Percentiles rank a stretch among this genome's conserved stretches.
Conservation (phyloP, 768 basidiomycete genomes). For the Russula sp. region DNA sequence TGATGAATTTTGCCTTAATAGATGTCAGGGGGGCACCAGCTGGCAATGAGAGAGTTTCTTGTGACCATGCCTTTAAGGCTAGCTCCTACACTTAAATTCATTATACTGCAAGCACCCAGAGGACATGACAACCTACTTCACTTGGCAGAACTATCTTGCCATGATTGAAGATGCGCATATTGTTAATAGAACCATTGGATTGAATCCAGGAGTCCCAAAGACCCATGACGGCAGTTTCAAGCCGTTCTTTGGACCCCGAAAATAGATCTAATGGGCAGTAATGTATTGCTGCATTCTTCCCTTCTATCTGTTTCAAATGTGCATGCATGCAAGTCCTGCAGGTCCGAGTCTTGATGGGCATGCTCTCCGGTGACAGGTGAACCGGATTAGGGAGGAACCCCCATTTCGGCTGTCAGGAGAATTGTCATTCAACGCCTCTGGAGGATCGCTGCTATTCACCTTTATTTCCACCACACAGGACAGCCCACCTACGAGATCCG, state of each 20-base stretch:
- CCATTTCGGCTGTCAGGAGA: slow-evolving; percentile 81
- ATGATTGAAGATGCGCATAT: slow-evolving; percentile 69
- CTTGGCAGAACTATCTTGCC: slow-evolving; percentile 55
- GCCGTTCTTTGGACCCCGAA: slow-evolving; percentile 57
- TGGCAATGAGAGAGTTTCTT: slow-evolving; percentile 3
- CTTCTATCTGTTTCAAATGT: slow-evolving; percentile 41
- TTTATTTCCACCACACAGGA: slow-evolving; percentile 86
- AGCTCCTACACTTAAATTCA: slow-evolving; percentile 8
- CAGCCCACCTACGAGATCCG: slow-evolving; percentile 65
- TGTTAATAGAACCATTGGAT: slow-evolving; percentile 66
- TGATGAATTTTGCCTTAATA: slow-evolving; percentile 47
- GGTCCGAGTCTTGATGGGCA: slow-evolving; percentile 54
- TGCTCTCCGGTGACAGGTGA: slow-evolving; percentile 56
- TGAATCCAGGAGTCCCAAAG: slow-evolving; percentile 71
- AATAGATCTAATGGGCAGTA: slow-evolving; percentile 94
- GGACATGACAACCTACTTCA: slow-evolving; percentile 41
- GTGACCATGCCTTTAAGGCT: slow-evolving; percentile 14
- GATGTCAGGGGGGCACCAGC: background rate
- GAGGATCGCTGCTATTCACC: slow-evolving; percentile 39
- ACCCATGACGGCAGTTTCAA: slow-evolving; percentile 54
- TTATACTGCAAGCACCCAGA: background rate
- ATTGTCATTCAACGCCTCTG: background rate
- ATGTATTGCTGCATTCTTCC: slow-evolving; percentile 34
- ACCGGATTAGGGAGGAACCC: slow-evolving; percentile 70
- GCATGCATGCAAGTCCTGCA: slow-evolving; percentile 94